phyloP scores from a whole-genome alignment of 352 stramenopile species.

The Elongisporangium anandrum region DNA sequence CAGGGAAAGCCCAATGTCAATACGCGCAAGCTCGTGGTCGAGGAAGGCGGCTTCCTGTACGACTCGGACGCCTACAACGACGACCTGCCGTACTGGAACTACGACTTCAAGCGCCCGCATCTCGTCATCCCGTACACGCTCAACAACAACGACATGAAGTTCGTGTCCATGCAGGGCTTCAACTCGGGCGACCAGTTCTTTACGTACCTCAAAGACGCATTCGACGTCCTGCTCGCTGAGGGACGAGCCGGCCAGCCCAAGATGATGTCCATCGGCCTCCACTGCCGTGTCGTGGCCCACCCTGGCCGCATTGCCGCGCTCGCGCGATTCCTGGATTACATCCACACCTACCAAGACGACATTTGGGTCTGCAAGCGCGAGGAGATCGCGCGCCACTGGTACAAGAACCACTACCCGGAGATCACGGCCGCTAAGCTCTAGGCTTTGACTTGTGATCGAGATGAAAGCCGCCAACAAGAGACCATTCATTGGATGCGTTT shows the following conservation, averaged over 20 bases:
- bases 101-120: conserved; percentile 85
- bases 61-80: conserved; percentile 95
- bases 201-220: conserved; percentile 90
- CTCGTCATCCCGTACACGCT: conserved; percentile 96
- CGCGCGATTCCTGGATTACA: conserved; percentile 93
- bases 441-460: too few species aligned
- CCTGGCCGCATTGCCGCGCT: conserved; percentile 88
- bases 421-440: conserved; percentile 41
- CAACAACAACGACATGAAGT: conserved; percentile 97
- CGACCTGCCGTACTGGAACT: conserved; percentile 94
- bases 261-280: conserved; percentile 95
- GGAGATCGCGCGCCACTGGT: conserved; percentile 94
- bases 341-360: conserved; percentile 81
- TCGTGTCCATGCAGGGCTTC: conserved; percentile 90
- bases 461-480: too few species aligned
- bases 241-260: conserved; percentile 83
- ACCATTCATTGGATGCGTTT: background rate
- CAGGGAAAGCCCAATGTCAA: conserved; percentile 94
- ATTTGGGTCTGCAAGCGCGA: conserved; percentile 93
- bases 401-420: conserved; percentile 81
- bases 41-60: conserved; percentile 94
- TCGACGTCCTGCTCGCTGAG: conserved; percentile 89
- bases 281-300: conserved; percentile 89
- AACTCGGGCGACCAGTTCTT: conserved; percentile 92
- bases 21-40: conserved; percentile 87